Evolutionary conservation across 2,329 filamentous ascomycete species (phyloP).

Genomic region (Nannizziopsis arthrosporioides): DNA sequence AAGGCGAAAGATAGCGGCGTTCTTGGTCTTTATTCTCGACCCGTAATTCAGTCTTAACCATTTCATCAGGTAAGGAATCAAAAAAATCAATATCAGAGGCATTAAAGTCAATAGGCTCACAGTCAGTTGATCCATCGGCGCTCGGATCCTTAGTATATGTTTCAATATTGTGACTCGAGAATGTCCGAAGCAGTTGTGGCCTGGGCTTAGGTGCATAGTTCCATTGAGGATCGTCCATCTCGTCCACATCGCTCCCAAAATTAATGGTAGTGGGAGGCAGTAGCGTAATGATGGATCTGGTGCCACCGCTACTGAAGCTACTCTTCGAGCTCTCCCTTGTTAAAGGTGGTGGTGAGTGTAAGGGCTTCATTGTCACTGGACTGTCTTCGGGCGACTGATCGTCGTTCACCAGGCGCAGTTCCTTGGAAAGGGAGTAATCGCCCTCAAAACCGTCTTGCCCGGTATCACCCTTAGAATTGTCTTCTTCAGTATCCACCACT

Average conservation of each 20-base stretch:
- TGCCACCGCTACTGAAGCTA: slow-evolving; percentile 47
- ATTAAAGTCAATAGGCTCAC: slow-evolving; percentile 1
- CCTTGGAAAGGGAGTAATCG: slow-evolving; percentile 24
- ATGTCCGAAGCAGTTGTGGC: slow-evolving; percentile 6
- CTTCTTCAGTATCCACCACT: slow-evolving; percentile 57
- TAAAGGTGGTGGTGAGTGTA: slow-evolving; percentile 42
- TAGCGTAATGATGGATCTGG: slow-evolving; percentile 70
- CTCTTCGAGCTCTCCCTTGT: slow-evolving; percentile 43
- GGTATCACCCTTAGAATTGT: slow-evolving; percentile 29
- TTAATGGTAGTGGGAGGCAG: slow-evolving; percentile 81
- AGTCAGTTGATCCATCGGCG: background rate
- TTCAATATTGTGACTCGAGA: slow-evolving; percentile 9
- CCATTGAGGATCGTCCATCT: background rate
- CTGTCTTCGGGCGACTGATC: slow-evolving; percentile 62
- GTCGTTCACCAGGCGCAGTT: slow-evolving; percentile 38
- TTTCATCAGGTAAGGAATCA: no score
- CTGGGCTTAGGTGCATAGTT: background rate
- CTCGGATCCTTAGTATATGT: background rate
- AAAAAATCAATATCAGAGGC: slow-evolving; percentile 22
- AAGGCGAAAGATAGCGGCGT: slow-evolving; percentile 8
- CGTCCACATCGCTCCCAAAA: slow-evolving; percentile 34
- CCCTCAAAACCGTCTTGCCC: slow-evolving; percentile 17
- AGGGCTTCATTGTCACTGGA: slow-evolving; percentile 69
- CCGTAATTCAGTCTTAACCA: background rate
- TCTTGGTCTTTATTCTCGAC: background rate